phyloP scores from a whole-genome alignment of 768 basidiomycete species.

The Russula brevipes region DNA sequence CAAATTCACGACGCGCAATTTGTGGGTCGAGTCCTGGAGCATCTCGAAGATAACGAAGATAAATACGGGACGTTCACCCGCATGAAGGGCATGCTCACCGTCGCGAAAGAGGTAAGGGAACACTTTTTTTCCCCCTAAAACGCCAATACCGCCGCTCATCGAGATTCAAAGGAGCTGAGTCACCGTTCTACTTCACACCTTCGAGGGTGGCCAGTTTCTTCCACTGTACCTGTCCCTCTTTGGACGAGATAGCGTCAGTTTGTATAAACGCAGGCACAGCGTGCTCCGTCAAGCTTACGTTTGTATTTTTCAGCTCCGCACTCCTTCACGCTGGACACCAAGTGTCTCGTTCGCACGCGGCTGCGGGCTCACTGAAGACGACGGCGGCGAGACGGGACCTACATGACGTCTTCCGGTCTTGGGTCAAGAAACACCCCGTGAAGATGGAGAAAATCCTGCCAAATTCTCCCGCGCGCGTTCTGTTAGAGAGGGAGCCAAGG shows the following conservation, averaged over 20 bases:
- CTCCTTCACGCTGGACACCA: slow-evolving; percentile 79
- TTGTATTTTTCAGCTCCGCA: slow-evolving; percentile 57
- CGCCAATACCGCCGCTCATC: not conserved
- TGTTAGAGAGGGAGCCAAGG: slow-evolving; percentile 68
- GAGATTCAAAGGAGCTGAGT: slow-evolving; percentile 57
- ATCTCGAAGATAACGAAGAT: slow-evolving; percentile 56
- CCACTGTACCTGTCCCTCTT: slow-evolving; percentile 71
- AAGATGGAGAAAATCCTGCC: slow-evolving; percentile 77
- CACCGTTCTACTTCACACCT: slow-evolving; percentile 87
- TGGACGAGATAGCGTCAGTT: slow-evolving; percentile 73
- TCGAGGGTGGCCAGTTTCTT: slow-evolving; percentile 73
- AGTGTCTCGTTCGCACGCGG: slow-evolving; percentile 89
- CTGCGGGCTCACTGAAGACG: slow-evolving; percentile 87
- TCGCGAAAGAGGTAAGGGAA: slow-evolving; percentile 75
- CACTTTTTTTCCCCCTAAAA: not conserved
- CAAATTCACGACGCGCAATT: slow-evolving; percentile 77
- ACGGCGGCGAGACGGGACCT: slow-evolving; percentile 65
- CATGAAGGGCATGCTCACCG: slow-evolving; percentile 94
- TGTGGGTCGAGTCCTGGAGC: slow-evolving; percentile 64
- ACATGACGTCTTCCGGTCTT: slow-evolving; percentile 81
- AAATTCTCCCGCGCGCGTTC: slow-evolving; percentile 58
- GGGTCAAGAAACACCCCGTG: slow-evolving; percentile 77
- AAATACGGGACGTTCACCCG: slow-evolving; percentile 74
- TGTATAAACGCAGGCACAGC: not conserved
- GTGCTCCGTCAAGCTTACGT: not conserved